Base-by-base conservation (phyloP, 2,329 filamentous ascomycete genomes). In the Curvularia eragrostidis region DNA sequence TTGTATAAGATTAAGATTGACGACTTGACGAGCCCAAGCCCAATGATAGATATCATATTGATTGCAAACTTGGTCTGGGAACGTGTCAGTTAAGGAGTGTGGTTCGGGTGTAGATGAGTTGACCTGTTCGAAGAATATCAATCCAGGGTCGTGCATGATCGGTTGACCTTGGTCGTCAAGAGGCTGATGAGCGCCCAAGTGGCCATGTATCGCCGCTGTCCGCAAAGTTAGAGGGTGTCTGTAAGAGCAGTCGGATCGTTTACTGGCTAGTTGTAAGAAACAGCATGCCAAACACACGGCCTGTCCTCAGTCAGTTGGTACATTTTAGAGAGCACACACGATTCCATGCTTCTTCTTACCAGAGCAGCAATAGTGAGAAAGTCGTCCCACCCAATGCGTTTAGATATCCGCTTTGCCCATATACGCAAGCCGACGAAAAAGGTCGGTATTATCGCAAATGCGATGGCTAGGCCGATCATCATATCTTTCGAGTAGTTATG, bases 1-100 rank as follows among this genome's bases (percentile, higher is more conserved):
- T 66, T 69, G 58, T 73, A 73, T 32, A 72, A 63, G 23, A 73
- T 51, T 10, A 75, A 58, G 36, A 74, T 70, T 21, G 70, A 73
- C 12, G 66, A 59, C 41, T 74, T 75, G 60, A 67, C 60, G 19
- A 69, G 62, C n/a, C 68, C 66, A 6, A 72, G 62, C 6, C 66
- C 65, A 3, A 69, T 47, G 26, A 73, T 64, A 15, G 67, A 69
- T 48, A 73, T 59, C 38, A 69, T 62, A 56, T 73, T 70, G 7
- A 68, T 32, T 5, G 64, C 61, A 39, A 72, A 72, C 44, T 71
- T 71, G 10, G 69, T 69, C 67, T 72, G 13, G 34, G 19, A 19
- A 13, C 21, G n/a, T 24, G 42, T 58, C 4, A 62, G 19, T 41
- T 8, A 9, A 28, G 38, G 9, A 32, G 24, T 13, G 2, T 30